Evolutionary conservation across 23 red algal genomes (phyloP), one percentile per base, ranked within the genome.

Genomic region (Pyropia yezoensis): DNA sequence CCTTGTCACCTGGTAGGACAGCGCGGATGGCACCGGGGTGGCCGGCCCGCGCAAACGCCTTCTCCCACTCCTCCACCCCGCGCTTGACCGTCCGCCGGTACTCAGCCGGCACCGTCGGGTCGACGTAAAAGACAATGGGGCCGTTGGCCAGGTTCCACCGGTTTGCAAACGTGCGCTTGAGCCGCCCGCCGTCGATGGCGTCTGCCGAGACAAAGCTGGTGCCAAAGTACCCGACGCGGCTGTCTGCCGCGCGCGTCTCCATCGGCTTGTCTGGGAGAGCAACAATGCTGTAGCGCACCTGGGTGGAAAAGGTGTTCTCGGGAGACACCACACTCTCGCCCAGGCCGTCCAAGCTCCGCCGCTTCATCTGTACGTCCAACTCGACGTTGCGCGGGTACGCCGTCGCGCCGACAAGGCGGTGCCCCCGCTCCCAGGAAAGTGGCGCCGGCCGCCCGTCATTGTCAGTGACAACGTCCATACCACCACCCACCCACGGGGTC

Each of bases 211-310:
- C 16, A 30, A 58, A 67, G 7, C 30, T 52, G 18, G 57, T 53
- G 0, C 59, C 54, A 19, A 77, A 77, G 29, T 66, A 77, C 12
- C 73, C 73, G 25, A 77, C 50, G 39, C 73, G 73, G 11, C 18
- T 27, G 27, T 77, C 73, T 3, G 73, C 60, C 15, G 52, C 30
- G 7, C 73, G 54, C 0, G 29, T 9, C 22, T 63, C 14, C 57
- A 77, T 33, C 4, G 59, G 58, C 18, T 64, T 23, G 24, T 62
- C 54, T 0, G 73, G 73, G 17, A 77, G 59, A 17, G 23, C 30
- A 18, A 77, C 1, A 11, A 77, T 19, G 7, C 27, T 29, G 59
- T 67, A 66, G 4, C 26, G 33, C 47, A 51, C 27, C 7, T 0
- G 1, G n/a, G 12, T 1, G 26, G 19, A 7, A 45, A 26, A 49